These are phyloP conservation scores for Candolleomyces efflorescens DNA, from an alignment of 768 basidiomycete species.

Conservation along the genomic window DNA sequence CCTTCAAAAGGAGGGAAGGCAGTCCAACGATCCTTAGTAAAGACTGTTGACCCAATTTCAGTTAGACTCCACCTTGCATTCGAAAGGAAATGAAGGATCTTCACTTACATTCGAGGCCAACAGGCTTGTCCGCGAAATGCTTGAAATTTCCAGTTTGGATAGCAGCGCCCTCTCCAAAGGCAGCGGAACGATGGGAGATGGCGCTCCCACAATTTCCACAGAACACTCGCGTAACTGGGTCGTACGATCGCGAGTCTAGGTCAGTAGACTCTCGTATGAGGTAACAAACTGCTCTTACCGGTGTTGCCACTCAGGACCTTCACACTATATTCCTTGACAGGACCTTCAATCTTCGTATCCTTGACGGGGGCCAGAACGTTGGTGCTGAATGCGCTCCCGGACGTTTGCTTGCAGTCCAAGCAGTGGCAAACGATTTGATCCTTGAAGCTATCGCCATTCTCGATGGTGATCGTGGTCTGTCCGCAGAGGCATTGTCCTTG, in stretches of 20 bases:
- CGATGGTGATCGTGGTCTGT: constrained; percentile 22
- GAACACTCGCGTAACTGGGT: constrained; percentile 32
- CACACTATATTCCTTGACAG: constrained; percentile 25
- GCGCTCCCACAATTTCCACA: constrained; percentile 35
- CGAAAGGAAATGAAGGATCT: too few species aligned
- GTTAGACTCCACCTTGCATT: too few species aligned
- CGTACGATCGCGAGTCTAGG: background rate
- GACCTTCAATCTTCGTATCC: constrained; percentile 28
- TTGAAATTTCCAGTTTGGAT: constrained; percentile 35
- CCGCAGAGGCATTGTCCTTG: constrained; percentile 31
- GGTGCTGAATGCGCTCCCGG: constrained; percentile 35
- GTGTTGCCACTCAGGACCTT: constrained; percentile 29
- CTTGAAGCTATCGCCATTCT: constrained; percentile 18
- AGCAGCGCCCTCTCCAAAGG: constrained; percentile 33
- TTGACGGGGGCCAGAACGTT: constrained; percentile 32
- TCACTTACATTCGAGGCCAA: constrained; percentile 27
- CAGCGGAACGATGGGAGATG: constrained; percentile 27
- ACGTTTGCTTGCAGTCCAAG: constrained; percentile 31
- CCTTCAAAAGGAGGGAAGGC: too few species aligned
- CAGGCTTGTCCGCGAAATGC: constrained; percentile 25
- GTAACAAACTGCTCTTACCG: constrained; percentile 15
- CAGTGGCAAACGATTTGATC: constrained; percentile 36
- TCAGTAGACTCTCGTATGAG: background rate
- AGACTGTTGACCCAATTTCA: too few species aligned
- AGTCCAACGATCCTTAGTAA: too few species aligned